Conservation (phyloP, 768 basidiomycete species). For the Termitomyces sp. region DNA sequence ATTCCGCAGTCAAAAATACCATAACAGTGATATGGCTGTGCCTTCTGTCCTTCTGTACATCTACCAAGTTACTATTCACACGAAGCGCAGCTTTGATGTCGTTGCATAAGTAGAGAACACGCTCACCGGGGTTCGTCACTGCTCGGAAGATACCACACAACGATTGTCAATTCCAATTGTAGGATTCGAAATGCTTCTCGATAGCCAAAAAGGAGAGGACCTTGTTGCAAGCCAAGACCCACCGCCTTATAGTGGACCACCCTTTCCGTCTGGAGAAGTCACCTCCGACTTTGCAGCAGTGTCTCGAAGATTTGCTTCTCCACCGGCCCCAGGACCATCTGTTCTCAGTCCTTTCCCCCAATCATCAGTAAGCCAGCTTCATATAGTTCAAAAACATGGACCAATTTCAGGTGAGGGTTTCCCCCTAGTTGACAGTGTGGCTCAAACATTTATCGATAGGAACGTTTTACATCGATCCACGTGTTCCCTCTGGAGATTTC, state of each 20-base stretch:
- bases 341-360: not conserved
- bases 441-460: constrained; percentile 20
- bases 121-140: not conserved
- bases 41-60: too few relatives aligned
- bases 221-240: constrained; percentile 1
- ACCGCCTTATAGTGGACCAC: constrained; percentile 7
- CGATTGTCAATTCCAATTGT: not conserved
- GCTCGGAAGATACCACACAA: not conserved
- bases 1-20: not conserved
- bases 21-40: not conserved
- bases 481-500: constrained; percentile 22
- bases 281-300: not conserved
- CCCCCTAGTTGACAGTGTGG: not conserved
- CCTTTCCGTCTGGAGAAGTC: not conserved
- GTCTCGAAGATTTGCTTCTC: not conserved
- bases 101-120: not conserved
- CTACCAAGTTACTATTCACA: not conserved
- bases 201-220: constrained; percentile 1
- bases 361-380: constrained; percentile 10
- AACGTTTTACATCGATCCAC: constrained; percentile 37
- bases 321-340: not conserved
- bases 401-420: constrained; percentile 8
- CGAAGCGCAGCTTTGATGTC: constrained; percentile 5
- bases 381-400: constrained; percentile 4
- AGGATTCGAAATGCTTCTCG: constrained; percentile 7